Conservation (phyloP, 2,329 filamentous ascomycete species). For the Tolypocladium guangdongense region DNA sequence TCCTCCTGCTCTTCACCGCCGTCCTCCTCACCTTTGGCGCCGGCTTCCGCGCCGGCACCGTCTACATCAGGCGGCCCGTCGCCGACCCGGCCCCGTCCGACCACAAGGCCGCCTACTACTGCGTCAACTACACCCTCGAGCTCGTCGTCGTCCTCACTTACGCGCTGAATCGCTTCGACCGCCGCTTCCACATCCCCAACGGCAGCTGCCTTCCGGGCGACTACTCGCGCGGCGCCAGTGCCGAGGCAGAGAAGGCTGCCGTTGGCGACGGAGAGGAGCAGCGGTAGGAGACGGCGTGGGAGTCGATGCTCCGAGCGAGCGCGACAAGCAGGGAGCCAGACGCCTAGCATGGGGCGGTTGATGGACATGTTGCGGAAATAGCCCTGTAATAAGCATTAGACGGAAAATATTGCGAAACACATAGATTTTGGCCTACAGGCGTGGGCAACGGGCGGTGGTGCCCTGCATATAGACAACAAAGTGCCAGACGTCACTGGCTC, state of each 20-base stretch:
- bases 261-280: constrained; percentile 11
- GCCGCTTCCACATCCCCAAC: constrained; percentile 64
- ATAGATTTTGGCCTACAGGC: not conserved
- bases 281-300: constrained; percentile 12
- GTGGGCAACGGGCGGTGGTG: not conserved
- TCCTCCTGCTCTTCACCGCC: constrained; percentile 48
- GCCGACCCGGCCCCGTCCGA: constrained; percentile 58
- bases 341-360: not conserved
- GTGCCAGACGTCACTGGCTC: not conserved
- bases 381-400: not conserved
- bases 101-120: constrained; percentile 62
- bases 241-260: constrained; percentile 10
- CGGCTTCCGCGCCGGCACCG: constrained; percentile 52
- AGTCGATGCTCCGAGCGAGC: constrained; percentile 9
- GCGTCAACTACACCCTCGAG: constrained; percentile 69
- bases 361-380: not conserved
- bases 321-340: not conserved
- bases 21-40: constrained; percentile 57
- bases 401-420: no score
- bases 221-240: constrained; percentile 21
- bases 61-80: constrained; percentile 38
- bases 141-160: constrained; percentile 59
- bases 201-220: constrained; percentile 49
- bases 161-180: constrained; percentile 58
- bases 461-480: not conserved